Percentiles rank a stretch among this genome's conserved stretches.
Evolutionary conservation across 1,139 yeast species (phyloP).

Genomic region (Diutina scorzettiae): DNA sequence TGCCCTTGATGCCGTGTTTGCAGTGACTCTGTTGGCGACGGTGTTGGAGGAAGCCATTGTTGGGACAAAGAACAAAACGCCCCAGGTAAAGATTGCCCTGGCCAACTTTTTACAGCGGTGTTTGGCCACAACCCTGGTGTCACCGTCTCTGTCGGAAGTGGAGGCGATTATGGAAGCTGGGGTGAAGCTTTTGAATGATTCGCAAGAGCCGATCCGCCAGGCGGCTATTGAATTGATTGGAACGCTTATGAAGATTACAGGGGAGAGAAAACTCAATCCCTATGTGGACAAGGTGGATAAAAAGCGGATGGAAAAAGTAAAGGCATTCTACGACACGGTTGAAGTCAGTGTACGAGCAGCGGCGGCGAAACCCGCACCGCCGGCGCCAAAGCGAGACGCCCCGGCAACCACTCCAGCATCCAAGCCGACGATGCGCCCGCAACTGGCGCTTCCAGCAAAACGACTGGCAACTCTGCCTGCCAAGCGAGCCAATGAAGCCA

Average conservation of each 20-base stretch:
- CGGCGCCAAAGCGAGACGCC: background rate
- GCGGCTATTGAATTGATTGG: constrained; percentile 76
- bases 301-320: constrained; percentile 55
- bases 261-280: constrained; percentile 53
- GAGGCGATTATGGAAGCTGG: constrained; percentile 45
- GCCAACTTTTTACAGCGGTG: constrained; percentile 57
- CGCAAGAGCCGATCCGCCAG: constrained; percentile 76
- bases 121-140: constrained; percentile 34
- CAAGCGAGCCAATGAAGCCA: constrained; percentile 26
- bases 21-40: constrained; percentile 38
- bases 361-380: background rate
- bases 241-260: constrained; percentile 68
- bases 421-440: background rate
- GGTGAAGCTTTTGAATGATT: constrained; percentile 58
- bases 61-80: constrained; percentile 66
- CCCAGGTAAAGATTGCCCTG: constrained; percentile 67
- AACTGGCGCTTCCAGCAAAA: constrained; percentile 16
- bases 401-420: background rate
- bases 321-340: constrained; percentile 44
- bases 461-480: constrained; percentile 59
- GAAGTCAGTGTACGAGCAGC: constrained; percentile 32
- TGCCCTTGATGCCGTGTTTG: constrained; percentile 57
- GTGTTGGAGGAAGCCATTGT: constrained; percentile 49
- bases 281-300: constrained; percentile 65
- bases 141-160: constrained; percentile 44